Evolutionary conservation across 2,329 filamentous ascomycete genomes (phyloP).

Genomic region (Fonsecaea multimorphosa): DNA sequence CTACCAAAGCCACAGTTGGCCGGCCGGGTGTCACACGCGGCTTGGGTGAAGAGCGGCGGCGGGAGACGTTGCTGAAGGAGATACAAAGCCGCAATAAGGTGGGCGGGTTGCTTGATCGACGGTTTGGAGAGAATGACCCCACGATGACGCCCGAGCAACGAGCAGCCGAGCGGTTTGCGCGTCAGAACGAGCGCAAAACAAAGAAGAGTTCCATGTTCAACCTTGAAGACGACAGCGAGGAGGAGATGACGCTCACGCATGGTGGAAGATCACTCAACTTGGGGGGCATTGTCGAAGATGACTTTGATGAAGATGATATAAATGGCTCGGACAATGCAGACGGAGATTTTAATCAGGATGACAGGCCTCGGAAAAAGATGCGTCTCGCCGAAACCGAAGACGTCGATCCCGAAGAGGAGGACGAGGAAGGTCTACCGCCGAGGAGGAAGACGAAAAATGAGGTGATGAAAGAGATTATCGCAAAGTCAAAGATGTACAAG

Average conservation of each 20-base stretch:
- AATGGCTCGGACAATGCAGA: slow-evolving; percentile 16
- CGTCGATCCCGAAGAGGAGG: slow-evolving; percentile 48
- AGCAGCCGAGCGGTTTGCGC: slow-evolving; percentile 86
- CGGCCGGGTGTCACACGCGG: slow-evolving; percentile 85
- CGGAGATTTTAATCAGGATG: slow-evolving; percentile 55
- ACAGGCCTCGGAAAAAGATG: slow-evolving; percentile 54
- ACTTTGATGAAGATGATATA: slow-evolving; percentile 77
- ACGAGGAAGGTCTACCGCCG: slow-evolving; percentile 68
- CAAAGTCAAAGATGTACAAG: slow-evolving; percentile 95
- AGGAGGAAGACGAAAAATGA: slow-evolving; percentile 95
- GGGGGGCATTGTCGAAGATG: slow-evolving; percentile 64
- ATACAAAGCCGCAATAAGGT: slow-evolving; percentile 89
- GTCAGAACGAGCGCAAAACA: slow-evolving; percentile 80
- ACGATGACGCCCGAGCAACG: slow-evolving; percentile 92
- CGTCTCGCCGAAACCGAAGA: slow-evolving; percentile 57
- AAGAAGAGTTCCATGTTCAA: slow-evolving; percentile 85
- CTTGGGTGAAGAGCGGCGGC: slow-evolving; percentile 81
- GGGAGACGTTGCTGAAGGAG: slow-evolving; percentile 83
- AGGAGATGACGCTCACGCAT: slow-evolving; percentile 77
- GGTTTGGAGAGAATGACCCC: slow-evolving; percentile 95
- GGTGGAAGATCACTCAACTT: slow-evolving; percentile 76
- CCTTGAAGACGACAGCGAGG: slow-evolving; percentile 79
- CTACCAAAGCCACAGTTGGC: slow-evolving; percentile 64
- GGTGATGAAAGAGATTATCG: slow-evolving; percentile 96
- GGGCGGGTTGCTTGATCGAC: slow-evolving; percentile 87